Evolutionary conservation across 106 monocot genomes (phyloP).

Genomic region (Dendrobium chrysotoxum): DNA sequence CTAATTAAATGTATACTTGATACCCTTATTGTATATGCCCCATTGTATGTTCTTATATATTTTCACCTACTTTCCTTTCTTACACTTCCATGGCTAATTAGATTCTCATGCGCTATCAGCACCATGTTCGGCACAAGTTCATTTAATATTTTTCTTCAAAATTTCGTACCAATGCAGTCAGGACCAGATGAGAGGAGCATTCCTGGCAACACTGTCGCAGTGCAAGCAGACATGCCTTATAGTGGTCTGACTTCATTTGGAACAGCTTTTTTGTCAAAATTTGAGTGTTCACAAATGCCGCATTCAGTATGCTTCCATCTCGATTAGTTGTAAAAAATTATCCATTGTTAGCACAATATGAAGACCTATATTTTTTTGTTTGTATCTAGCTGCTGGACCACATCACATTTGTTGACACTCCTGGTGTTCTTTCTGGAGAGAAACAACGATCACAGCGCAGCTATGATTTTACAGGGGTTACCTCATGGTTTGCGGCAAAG

Average conservation of each 20-base stretch:
- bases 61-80: no score
- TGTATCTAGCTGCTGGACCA: conserved; percentile 66
- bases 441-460: conserved; percentile 90
- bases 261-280: conserved; percentile 84
- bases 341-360: neutral
- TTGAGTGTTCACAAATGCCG: conserved; percentile 96
- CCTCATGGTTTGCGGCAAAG: conserved; percentile 97
- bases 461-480: conserved; percentile 98
- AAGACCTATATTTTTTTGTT: neutral
- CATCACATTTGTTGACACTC: conserved; percentile 93
- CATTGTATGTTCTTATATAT: no score
- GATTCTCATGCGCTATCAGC: no score
- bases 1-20: no score
- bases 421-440: conserved; percentile 95
- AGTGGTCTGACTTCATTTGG: conserved; percentile 85
- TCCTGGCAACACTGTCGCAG: conserved; percentile 92
- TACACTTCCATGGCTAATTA: no score
- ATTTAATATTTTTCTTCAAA: neutral
- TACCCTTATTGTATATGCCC: no score
- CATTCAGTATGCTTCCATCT: conserved; percentile 56
- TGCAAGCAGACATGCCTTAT: conserved; percentile 98
- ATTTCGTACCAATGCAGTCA: conserved; percentile 27
- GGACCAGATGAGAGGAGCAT: conserved; percentile 93
- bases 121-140: neutral
- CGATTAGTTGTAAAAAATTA: neutral